A percentile compares a stretch with the other conserved stretches of the same genome.
phyloP scores from a whole-genome alignment of 768 basidiomycete species.

The Suillus lakei region DNA sequence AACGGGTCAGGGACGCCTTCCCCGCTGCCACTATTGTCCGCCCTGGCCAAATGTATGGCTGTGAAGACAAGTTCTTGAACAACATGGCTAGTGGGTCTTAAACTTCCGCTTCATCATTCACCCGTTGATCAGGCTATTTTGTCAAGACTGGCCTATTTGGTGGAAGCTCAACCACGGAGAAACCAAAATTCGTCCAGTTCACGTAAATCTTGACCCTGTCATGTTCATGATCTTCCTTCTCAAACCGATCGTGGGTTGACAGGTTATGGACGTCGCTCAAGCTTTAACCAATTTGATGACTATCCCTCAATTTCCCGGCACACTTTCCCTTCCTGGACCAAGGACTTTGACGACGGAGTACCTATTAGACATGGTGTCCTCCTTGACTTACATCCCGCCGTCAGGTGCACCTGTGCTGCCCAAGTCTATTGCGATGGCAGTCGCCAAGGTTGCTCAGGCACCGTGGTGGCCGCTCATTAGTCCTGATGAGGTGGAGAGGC shows the following conservation, averaged over 20 bases:
- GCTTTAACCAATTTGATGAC: slow-evolving; percentile 80
- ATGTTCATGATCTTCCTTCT: slow-evolving; percentile 28
- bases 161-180: slow-evolving; percentile 91
- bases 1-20: slow-evolving; percentile 82
- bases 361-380: slow-evolving; percentile 75
- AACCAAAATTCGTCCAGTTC: slow-evolving; percentile 89
- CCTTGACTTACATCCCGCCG: slow-evolving; percentile 78
- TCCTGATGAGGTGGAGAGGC: slow-evolving; percentile 89
- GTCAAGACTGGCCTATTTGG: slow-evolving; percentile 85
- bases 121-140: slow-evolving; percentile 17
- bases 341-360: slow-evolving; percentile 84
- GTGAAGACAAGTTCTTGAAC: slow-evolving; percentile 92
- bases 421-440: slow-evolving; percentile 64
- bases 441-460: slow-evolving; percentile 65
- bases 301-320: slow-evolving; percentile 64
- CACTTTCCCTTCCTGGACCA: slow-evolving; percentile 87
- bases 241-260: slow-evolving; percentile 17
- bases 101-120: slow-evolving; percentile 9
- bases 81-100: slow-evolving; percentile 81
- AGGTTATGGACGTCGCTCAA: slow-evolving; percentile 95
- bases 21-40: slow-evolving; percentile 87
- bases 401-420: slow-evolving; percentile 79
- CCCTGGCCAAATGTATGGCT: slow-evolving; percentile 87
- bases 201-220: slow-evolving; percentile 56
- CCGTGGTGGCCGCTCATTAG: slow-evolving; percentile 92